A percentile compares a stretch with the other conserved stretches of the same genome.
phyloP scores from a whole-genome alignment of 2,329 filamentous ascomycete genomes.

The Cylindrodendrum hubeiense region DNA sequence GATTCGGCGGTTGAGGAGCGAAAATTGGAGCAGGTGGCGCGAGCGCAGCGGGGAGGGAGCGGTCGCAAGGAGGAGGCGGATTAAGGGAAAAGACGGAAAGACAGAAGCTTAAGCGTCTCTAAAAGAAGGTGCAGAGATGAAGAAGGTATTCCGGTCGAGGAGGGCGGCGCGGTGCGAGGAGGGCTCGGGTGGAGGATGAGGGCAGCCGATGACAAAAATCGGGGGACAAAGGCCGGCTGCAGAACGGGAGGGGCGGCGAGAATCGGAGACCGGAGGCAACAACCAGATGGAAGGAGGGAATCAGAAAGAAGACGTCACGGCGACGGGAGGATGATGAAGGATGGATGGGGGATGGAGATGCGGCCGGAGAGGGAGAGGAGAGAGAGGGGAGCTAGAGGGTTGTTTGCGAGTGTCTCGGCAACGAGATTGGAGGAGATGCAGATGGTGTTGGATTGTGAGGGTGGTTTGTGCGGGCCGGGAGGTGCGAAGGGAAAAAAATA shows the following conservation, averaged over 20 bases:
- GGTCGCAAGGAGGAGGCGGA: slow-evolving; percentile 30
- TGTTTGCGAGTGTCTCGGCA: slow-evolving; percentile 9
- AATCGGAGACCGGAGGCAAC: slow-evolving; percentile 25
- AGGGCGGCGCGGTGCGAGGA: slow-evolving; percentile 11
- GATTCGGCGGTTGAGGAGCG: slow-evolving; percentile 21
- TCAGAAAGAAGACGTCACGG: slow-evolving; percentile 28
- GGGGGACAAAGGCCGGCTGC: slow-evolving; percentile 30
- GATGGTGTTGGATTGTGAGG: slow-evolving; percentile 31
- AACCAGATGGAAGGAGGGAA: slow-evolving; percentile 24
- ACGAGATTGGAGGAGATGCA: slow-evolving; percentile 8
- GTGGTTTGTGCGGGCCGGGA: slow-evolving; percentile 25
- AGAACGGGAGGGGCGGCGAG: slow-evolving; percentile 39
- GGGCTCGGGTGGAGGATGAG: slow-evolving; percentile 2
- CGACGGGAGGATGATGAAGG: slow-evolving; percentile 23
- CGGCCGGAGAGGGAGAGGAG: slow-evolving; percentile 13
- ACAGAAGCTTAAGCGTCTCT: slow-evolving; percentile 23
- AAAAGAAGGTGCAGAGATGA: slow-evolving; percentile 26
- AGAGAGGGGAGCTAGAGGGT: slow-evolving; percentile 7
- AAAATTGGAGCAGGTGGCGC: slow-evolving; percentile 35
- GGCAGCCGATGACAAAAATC: slow-evolving; percentile 34
- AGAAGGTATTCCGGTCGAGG: slow-evolving; percentile 31
- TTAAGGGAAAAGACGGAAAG: slow-evolving; percentile 13
- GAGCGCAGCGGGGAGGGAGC: slow-evolving; percentile 33
- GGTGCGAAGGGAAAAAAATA: slow-evolving; percentile 24
- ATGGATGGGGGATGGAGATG: slow-evolving; percentile 19